These are phyloP conservation scores for Candida vartiovaarae DNA, from an alignment of 805 yeast genomes.

Conservation along the genomic window DNA sequence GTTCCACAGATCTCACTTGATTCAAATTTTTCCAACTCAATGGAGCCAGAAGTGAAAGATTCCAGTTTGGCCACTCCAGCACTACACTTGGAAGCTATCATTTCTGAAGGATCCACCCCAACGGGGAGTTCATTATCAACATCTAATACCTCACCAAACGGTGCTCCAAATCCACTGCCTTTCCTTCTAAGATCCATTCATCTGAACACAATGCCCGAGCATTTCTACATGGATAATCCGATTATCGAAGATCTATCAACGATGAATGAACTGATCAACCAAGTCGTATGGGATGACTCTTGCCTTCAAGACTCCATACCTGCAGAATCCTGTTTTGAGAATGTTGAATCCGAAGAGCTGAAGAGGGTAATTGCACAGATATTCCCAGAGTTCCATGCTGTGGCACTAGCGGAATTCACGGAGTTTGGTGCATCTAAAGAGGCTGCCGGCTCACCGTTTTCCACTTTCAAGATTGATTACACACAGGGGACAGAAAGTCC, in stretches of 20 bases:
- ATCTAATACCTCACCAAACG: conserved; percentile 27
- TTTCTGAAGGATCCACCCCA: conserved; percentile 2
- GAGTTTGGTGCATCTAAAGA: conserved; percentile 4
- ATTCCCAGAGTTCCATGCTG: conserved; percentile 21
- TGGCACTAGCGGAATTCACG: conserved; percentile 15
- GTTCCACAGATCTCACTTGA: background rate
- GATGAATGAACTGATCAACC: conserved; percentile 26
- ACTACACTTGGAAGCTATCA: background rate
- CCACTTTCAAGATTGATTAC: conserved; percentile 11
- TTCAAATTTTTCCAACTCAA: background rate
- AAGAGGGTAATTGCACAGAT: conserved; percentile 22
- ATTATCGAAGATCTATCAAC: conserved; percentile 19
- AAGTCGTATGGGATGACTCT: conserved; percentile 21
- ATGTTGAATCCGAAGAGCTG: conserved; percentile 13
- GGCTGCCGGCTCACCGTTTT: conserved; percentile 9
- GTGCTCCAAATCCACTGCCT: conserved; percentile 58
- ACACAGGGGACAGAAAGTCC: background rate
- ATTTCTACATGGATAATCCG: conserved; percentile 36
- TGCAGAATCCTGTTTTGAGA: background rate
- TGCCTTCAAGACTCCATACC: conserved; percentile 12
- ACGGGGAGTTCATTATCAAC: background rate
- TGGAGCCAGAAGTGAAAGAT: conserved; percentile 17
- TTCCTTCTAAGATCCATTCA: conserved; percentile 61
- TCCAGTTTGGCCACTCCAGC: conserved; percentile 8
- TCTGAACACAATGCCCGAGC: conserved; percentile 51